phyloP scores from a whole-genome alignment of 345 rosid species.

The Dovyalis caffra region DNA sequence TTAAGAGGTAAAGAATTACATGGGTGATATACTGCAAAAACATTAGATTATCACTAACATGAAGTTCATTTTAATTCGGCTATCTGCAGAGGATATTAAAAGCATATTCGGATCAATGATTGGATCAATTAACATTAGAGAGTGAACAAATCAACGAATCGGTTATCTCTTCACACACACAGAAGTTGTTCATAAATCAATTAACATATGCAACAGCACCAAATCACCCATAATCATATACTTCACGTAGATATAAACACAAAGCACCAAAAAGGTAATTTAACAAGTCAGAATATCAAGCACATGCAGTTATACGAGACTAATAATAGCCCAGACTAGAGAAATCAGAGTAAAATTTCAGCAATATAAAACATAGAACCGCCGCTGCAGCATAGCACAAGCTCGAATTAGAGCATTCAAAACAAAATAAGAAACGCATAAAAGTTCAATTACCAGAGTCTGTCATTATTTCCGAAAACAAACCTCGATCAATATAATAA shows the following conservation, averaged over 20 bases:
- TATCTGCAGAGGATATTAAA: slow-evolving; percentile 25
- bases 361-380: background rate
- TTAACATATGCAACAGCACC: background rate
- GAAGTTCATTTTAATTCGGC: slow-evolving; percentile 28
- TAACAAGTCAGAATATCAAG: background rate
- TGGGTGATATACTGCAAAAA: slow-evolving; percentile 24
- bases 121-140: background rate
- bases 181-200: background rate
- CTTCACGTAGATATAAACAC: background rate
- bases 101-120: slow-evolving; percentile 10
- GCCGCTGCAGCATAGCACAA: background rate
- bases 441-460: background rate
- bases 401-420: background rate
- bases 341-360: background rate
- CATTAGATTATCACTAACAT: slow-evolving; percentile 30
- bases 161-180: background rate
- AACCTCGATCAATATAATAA: background rate
- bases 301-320: too few species aligned
- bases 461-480: background rate
- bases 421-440: background rate
- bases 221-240: background rate
- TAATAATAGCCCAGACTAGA: background rate
- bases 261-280: background rate
- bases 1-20: slow-evolving; percentile 39
- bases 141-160: background rate